Percentiles rank a stretch among this genome's conserved stretches.
Evolutionary conservation across 1,284 basidiomycete species (phyloP).

Genomic region (Sparassis latifolia): DNA sequence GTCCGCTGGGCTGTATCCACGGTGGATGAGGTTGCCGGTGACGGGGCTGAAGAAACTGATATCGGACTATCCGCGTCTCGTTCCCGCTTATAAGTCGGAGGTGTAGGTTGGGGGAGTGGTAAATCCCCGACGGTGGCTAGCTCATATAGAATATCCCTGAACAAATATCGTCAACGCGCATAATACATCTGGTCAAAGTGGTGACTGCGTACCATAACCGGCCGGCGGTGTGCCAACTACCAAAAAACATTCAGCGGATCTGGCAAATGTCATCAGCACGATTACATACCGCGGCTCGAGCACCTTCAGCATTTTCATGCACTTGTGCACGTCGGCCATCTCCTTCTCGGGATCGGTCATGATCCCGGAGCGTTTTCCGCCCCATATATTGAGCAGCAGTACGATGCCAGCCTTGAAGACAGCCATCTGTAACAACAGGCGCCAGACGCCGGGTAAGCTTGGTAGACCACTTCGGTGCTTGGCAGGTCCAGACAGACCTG

Average conservation of each 20-base stretch:
- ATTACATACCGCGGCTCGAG: slow-evolving; percentile 42
- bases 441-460: no score
- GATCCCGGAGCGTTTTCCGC: slow-evolving; percentile 54
- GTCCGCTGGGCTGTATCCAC: slow-evolving; percentile 15
- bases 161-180: not conserved
- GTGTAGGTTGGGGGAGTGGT: slow-evolving; percentile 48
- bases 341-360: slow-evolving; percentile 51
- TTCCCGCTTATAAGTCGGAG: slow-evolving; percentile 52
- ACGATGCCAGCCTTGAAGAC: slow-evolving; percentile 64
- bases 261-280: not conserved
- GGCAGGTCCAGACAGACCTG: slow-evolving; percentile 13
- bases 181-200: not conserved
- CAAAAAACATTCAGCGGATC: not conserved
- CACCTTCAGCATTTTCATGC: slow-evolving; percentile 51
- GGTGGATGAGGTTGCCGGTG: not conserved
- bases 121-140: slow-evolving; percentile 62
- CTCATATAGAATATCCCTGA: slow-evolving; percentile 63
- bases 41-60: slow-evolving; percentile 6
- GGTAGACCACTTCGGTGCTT: no score
- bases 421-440: slow-evolving; percentile 25
- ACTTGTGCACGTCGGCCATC: slow-evolving; percentile 66
- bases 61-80: slow-evolving; percentile 44
- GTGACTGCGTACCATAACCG: slow-evolving; percentile 30
- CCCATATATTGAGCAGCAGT: slow-evolving; percentile 70
- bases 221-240: slow-evolving; percentile 43